Base-by-base conservation (phyloP, 768 basidiomycete genomes). In the Suillus decipiens region DNA sequence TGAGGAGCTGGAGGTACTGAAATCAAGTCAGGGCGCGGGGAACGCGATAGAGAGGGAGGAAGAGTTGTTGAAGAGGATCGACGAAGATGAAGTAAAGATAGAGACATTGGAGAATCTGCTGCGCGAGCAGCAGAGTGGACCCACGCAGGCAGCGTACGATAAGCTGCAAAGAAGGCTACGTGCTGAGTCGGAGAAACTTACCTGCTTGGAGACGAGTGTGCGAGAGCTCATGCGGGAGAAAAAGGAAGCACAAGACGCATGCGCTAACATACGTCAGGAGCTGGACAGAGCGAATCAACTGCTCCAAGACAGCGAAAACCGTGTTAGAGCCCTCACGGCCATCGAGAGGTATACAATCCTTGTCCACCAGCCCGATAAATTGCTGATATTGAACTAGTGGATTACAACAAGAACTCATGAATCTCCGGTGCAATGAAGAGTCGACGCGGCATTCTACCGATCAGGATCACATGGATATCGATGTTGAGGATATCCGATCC, bases 11-110 rank as follows among this genome's bases (percentile, higher is more conserved):
- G 74, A 73, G 22, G 80, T 77, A 48, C 61, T 85, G 50, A 77
- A 70, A 68, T 77, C 72, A 37, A 31, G 50, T 48, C 77, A 80
- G 37, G 72, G 60, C 9, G 69, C 74, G 28, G 84, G 77, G 2
- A 70, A 72, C 56, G 73, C 80, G 33, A 77, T 74, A 24, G 77
- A 77, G 63, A 77, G 90, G 58, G 90, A 92, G 70, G 81, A 82
- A 31, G 86, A 86, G 60, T 69, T 92, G 34, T 64, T 88, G 71
- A 79, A 81, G 72, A 80, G 90, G 66, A 85, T 92, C 34, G 89
- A 92, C 50, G 88, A 89, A 68, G 89, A 92, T 65, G 87, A 87
- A 55, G 85, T 83, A 6, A 89, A 86, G 73, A 86, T 90, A 41
- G 74, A 76, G 3, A 81, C 84, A 3, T 69, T 91, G 61, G 86